Percentiles rank a stretch among this genome's conserved stretches.
phyloP scores from a whole-genome alignment of 2,329 filamentous ascomycete species.

The Ophiocordyceps camponoti-leonardi region DNA sequence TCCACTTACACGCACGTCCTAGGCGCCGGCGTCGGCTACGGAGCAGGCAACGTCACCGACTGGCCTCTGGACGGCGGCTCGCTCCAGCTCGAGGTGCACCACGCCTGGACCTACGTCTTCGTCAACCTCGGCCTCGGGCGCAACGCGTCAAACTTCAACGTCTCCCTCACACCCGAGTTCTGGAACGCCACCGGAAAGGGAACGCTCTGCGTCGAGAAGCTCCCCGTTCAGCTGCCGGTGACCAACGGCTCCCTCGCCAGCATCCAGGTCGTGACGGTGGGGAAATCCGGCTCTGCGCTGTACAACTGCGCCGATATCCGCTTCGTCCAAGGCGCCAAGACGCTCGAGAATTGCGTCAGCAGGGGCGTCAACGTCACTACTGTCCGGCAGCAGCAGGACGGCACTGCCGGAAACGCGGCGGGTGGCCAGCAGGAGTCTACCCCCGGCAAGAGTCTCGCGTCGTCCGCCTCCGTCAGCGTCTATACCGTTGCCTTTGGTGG shows the following conservation, averaged over 20 bases:
- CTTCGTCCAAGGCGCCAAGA: slow-evolving; percentile 35
- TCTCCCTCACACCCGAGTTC: slow-evolving; percentile 42
- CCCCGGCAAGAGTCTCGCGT: not conserved
- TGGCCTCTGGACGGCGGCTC: slow-evolving; percentile 34
- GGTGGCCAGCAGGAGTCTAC: not conserved
- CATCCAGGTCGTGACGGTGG: slow-evolving; percentile 52
- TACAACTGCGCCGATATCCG: slow-evolving; percentile 66
- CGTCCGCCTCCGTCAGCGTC: not conserved
- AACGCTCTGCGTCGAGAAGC: slow-evolving; percentile 45
- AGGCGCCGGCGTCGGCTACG: slow-evolving; percentile 31
- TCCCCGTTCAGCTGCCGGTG: slow-evolving; percentile 37
- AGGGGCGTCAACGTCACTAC: slow-evolving; percentile 21
- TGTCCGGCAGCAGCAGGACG: slow-evolving; percentile 3
- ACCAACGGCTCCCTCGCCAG: slow-evolving; percentile 45
- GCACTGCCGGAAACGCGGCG: slow-evolving; percentile 2
- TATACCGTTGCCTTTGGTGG: not conserved
- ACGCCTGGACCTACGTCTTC: slow-evolving; percentile 33
- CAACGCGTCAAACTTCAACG: slow-evolving; percentile 47
- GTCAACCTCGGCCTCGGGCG: slow-evolving; percentile 33
- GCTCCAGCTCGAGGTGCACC: slow-evolving; percentile 30
- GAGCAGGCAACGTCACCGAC: slow-evolving; percentile 28
- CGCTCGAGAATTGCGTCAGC: slow-evolving; percentile 18
- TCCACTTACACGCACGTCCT: not conserved
- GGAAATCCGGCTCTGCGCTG: slow-evolving; percentile 38
- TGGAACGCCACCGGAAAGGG: slow-evolving; percentile 43